These are phyloP conservation scores for Apium graveolens DNA, from an alignment of 129 eudicot genomes.

Conservation along the genomic window DNA sequence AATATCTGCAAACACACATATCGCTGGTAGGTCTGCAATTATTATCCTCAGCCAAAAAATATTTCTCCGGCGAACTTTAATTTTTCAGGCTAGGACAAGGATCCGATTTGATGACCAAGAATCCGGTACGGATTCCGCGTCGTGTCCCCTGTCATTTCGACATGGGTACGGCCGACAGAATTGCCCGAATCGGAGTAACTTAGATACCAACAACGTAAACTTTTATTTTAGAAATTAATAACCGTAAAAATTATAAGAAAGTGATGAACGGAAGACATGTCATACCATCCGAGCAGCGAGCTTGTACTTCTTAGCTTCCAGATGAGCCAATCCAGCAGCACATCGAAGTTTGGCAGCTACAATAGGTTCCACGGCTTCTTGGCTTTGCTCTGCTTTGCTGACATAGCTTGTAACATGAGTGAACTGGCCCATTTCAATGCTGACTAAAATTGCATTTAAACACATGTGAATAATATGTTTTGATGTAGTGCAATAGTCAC, in stretches of 20 bases:
- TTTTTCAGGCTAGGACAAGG: too few relatives aligned
- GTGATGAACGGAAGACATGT: too few relatives aligned
- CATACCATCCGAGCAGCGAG: conserved; percentile 96
- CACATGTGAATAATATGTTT: conserved; percentile 88
- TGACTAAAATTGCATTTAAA: conserved; percentile 86
- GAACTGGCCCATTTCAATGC: conserved; percentile 99
- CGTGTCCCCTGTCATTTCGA: too few relatives aligned
- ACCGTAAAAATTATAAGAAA: neutral
- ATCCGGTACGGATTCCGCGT: too few relatives aligned
- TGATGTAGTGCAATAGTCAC: conserved; percentile 94
- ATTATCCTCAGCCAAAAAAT: too few relatives aligned
- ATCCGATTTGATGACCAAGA: too few relatives aligned
- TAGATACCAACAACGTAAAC: neutral
- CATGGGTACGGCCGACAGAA: too few relatives aligned
- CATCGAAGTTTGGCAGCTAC: conserved; percentile 61
- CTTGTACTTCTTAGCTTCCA: conserved; percentile 88
- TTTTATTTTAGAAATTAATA: neutral
- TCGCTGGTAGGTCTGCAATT: too few relatives aligned
- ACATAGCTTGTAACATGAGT: conserved; percentile 90
- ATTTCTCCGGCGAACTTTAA: too few relatives aligned
- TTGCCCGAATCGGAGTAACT: too few relatives aligned
- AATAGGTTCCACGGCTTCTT: conserved; percentile 54
- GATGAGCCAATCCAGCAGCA: conserved; percentile 89
- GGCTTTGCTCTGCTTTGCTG: conserved; percentile 81
- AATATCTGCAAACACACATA: too few relatives aligned